Conservation (phyloP, 306 rosid species). For the Glycine soja region DNA sequence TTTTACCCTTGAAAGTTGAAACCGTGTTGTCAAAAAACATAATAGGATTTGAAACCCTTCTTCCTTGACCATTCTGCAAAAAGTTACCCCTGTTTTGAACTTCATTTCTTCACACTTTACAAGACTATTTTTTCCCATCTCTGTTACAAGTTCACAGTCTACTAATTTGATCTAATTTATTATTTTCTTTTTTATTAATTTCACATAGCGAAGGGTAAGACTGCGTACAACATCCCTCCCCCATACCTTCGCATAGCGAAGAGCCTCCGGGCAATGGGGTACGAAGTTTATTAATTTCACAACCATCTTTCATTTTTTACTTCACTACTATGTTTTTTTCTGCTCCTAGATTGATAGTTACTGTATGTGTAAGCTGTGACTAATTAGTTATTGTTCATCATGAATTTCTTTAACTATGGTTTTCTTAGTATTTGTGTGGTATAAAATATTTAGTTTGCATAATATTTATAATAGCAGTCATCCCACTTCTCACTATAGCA, state of each 20-base stretch:
- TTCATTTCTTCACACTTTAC: neutral
- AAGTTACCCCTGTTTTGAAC: neutral
- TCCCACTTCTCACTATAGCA: neutral
- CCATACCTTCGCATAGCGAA: no score
- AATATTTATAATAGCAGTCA: neutral
- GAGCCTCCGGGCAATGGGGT: no score
- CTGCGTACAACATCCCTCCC: no score
- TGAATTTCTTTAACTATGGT: neutral
- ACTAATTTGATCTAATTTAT: neutral
- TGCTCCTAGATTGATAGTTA: neutral
- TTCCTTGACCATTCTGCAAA: neutral
- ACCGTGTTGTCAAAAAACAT: neutral
- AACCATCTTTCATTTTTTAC: conserved; percentile 1
- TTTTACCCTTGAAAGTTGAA: neutral
- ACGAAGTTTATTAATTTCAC: neutral
- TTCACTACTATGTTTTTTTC: neutral
- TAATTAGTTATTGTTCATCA: neutral
- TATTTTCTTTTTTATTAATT: neutral
- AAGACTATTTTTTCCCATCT: neutral
- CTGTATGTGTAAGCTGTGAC: no score
- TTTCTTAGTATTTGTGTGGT: neutral
- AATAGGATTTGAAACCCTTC: neutral
- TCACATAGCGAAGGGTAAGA: no score
- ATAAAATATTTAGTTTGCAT: no score
- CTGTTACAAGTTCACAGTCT: neutral